These are phyloP conservation scores for Rhytidiadelphus loreus DNA, from an alignment of 225 moss, liverwort and hornwort species.

Conservation along the genomic window DNA sequence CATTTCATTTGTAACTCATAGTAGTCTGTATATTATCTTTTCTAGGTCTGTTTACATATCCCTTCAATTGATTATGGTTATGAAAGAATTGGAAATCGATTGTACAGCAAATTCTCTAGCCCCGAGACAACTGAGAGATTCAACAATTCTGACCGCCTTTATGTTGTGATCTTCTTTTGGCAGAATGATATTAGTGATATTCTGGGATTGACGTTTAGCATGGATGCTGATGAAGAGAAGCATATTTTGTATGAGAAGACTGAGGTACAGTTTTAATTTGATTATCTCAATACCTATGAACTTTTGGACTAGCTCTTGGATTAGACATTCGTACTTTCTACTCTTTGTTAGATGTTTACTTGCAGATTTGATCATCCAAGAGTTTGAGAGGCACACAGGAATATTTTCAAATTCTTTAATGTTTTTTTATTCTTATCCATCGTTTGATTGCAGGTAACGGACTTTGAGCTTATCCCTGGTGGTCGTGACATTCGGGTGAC, in stretches of 20 bases:
- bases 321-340: background rate
- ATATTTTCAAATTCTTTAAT: background rate
- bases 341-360: background rate
- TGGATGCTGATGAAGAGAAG: slow-evolving; percentile 99
- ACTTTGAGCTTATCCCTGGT: slow-evolving; percentile 85
- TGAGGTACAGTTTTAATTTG: slow-evolving; percentile 38
- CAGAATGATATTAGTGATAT: slow-evolving; percentile 95
- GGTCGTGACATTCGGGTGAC: slow-evolving; percentile 93
- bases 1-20: background rate
- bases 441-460: slow-evolving; percentile 61
- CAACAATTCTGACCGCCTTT: background rate
- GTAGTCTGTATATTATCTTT: background rate
- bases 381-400: background rate
- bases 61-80: background rate
- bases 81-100: background rate
- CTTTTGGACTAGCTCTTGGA: background rate
- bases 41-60: background rate
- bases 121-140: background rate
- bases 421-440: background rate
- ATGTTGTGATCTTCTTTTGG: background rate
- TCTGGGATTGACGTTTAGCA: slow-evolving; percentile 85
- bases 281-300: background rate
- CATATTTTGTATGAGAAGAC: slow-evolving; percentile 96
- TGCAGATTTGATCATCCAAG: background rate
- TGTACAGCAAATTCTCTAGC: background rate